Percentiles rank a stretch among this genome's conserved stretches.
Evolutionary conservation across 2,329 filamentous ascomycete species (phyloP).

Genomic region (Parafenestella ontariensis): DNA sequence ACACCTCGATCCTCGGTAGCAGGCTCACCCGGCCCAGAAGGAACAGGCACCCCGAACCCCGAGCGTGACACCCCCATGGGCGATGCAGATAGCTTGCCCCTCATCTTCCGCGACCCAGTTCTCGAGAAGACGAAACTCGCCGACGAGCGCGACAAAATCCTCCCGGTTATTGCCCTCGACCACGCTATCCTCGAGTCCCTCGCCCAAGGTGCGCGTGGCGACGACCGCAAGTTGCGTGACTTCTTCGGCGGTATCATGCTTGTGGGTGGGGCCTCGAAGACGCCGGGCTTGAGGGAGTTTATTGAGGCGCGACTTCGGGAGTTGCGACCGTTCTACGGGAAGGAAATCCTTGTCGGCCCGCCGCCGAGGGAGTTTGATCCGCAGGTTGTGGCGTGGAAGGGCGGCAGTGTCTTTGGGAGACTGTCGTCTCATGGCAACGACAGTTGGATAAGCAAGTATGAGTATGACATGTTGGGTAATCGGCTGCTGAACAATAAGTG

Average conservation of each 20-base stretch:
- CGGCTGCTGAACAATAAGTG: conserved; percentile 69
- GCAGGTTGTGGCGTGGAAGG: conserved; percentile 98
- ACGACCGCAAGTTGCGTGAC: conserved; percentile 92
- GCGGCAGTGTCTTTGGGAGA: conserved; percentile 94
- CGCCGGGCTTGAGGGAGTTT: conserved; percentile 76
- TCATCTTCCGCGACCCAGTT: conserved; percentile 53
- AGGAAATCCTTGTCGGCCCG: conserved; percentile 71
- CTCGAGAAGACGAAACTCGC: conserved; percentile 61
- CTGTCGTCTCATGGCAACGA: conserved; percentile 81
- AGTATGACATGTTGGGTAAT: conserved; percentile 86
- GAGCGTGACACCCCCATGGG: conserved; percentile 56
- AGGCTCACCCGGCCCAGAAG: conserved; percentile 85
- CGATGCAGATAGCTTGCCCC: conserved; percentile 36
- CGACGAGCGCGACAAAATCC: conserved; percentile 76
- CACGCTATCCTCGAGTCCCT: conserved; percentile 90
- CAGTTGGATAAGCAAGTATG: conserved; percentile 86
- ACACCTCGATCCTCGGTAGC: conserved; percentile 87
- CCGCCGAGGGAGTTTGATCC: conserved; percentile 94
- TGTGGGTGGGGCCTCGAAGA: conserved; percentile 48
- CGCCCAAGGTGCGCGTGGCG: conserved; percentile 81
- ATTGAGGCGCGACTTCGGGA: conserved; percentile 82
- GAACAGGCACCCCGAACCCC: conserved; percentile 73
- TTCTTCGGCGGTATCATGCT: conserved; percentile 61
- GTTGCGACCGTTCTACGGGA: conserved; percentile 65
- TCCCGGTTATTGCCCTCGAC: conserved; percentile 85